Evolutionary conservation across 495 filamentous ascomycete species (phyloP), one percentile per base, ranked within the genome.

Genomic region (Aspergillus bridgeri): DNA sequence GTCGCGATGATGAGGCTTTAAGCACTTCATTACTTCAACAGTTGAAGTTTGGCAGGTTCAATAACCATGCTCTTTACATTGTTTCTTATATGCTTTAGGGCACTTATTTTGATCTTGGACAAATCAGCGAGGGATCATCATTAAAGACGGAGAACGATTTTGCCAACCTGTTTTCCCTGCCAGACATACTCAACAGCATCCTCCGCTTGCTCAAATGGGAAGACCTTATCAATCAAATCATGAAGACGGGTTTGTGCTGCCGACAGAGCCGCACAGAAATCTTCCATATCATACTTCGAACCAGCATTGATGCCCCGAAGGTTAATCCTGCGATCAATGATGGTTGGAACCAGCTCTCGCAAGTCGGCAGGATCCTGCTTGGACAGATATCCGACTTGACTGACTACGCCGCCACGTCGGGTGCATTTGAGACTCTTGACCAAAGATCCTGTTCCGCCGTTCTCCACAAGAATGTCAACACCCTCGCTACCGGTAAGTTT

Each of bases 391-490:
- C 75, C 75, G 38, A 79, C 72, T 53, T 74, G 70, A 29, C 68
- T 72, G 42, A 79, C 63, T 1, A 68, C 65, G 0, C 75, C 75
- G 5, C 74, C 70, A 2, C 70, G 66, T 24, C 65, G 58, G 18
- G 69, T 72, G 20, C 64, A 73, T 45, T 62, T 62, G 43, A 77
- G 45, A 49, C 70, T 74, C 61, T 72, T 58, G 11, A 75, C 62
- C 42, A 79, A 42, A 3, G 68, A 69, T 3, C 27, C 38, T 0
- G 66, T 56, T 11, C 75, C 75, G 2, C 73, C 75, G 46, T 64
- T 70, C 44, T 79, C 74, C 25, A 79, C 51, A 11, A 77, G 71
- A 0, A 73, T 43, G 48, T 79, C 75, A 4, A 77, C 75, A 2
- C 75, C 75, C 21, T 60, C 54, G 11, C 69, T 72, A 8, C 60